These are phyloP conservation scores for Aureobasidium sp. DNA, from an alignment of 2,329 filamentous ascomycete genomes.

Conservation along the genomic window DNA sequence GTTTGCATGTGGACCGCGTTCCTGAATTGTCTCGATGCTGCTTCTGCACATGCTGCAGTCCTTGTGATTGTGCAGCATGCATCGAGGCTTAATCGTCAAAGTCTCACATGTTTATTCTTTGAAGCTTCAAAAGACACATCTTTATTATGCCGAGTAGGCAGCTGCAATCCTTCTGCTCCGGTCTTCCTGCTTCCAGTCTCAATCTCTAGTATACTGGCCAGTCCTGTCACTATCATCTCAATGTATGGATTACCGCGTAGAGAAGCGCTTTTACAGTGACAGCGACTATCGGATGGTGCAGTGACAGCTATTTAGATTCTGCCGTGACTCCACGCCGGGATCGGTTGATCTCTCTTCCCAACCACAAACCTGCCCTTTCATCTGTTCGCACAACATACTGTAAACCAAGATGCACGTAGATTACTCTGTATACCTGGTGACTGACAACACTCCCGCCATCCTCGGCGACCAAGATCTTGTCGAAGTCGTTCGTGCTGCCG, in stretches of 20 bases:
- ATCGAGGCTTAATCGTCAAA: background rate
- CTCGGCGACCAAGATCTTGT: constrained; percentile 64
- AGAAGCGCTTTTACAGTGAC: background rate
- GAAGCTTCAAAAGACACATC: background rate
- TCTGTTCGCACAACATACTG: background rate
- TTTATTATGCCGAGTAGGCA: background rate
- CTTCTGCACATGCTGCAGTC: background rate
- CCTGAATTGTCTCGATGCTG: background rate
- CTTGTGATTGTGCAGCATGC: background rate
- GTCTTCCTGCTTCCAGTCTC: background rate
- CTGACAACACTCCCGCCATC: constrained; percentile 81
- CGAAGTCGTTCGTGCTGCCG: constrained; percentile 63
- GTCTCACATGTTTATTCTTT: background rate
- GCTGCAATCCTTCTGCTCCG: background rate
- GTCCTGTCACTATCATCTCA: background rate
- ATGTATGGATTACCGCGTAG: background rate
- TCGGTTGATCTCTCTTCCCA: constrained; percentile 8
- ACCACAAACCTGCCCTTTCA: background rate
- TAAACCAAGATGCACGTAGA: constrained; percentile 41
- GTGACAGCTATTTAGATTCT: background rate
- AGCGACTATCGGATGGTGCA: background rate
- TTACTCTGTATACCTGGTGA: constrained; percentile 84
- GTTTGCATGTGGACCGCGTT: background rate
- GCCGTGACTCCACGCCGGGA: constrained; percentile 1
- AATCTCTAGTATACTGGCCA: background rate